phyloP scores from a whole-genome alignment of 2,329 filamentous ascomycete species.

The Claviceps africana region DNA sequence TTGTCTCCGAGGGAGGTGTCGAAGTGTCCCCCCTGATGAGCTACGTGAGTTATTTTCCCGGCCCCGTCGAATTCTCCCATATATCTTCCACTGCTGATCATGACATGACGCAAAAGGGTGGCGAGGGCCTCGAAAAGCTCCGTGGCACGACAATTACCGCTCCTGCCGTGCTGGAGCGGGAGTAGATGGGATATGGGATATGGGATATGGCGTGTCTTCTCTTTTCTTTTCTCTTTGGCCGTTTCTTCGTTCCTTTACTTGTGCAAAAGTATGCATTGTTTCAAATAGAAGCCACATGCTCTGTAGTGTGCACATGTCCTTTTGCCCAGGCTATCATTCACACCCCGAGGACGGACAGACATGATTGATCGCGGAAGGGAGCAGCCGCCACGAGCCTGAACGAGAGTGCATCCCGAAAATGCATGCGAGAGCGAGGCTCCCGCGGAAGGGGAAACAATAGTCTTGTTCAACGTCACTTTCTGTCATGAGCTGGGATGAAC shows the following conservation, averaged over 20 bases:
- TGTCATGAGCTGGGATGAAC: too few species aligned
- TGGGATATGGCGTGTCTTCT: too few species aligned
- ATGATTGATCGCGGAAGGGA: background rate
- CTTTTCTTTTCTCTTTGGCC: too few species aligned
- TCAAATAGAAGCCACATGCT: too few species aligned
- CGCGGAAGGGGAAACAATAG: too few species aligned
- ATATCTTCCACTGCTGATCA: constrained; percentile 5
- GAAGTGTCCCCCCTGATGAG: constrained; percentile 89
- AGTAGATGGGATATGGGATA: constrained; percentile 13
- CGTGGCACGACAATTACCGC: constrained; percentile 38
- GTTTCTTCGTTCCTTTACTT: too few species aligned
- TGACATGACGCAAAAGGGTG: constrained; percentile 28
- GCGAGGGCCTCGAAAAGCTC: constrained; percentile 46
- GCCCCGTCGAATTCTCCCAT: background rate
- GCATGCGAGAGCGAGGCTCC: too few species aligned
- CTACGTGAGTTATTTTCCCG: constrained; percentile 58
- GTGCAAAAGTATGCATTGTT: too few species aligned
- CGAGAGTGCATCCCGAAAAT: background rate
- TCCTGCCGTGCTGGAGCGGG: constrained; percentile 36
- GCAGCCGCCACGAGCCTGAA: background rate
- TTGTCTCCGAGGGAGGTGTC: constrained; percentile 58
- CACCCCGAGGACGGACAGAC: background rate
- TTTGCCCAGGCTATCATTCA: background rate
- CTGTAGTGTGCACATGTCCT: too few species aligned
- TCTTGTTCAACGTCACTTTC: too few species aligned